Evolutionary conservation across 2,329 filamentous ascomycete species (phyloP), one percentile per base, ranked within the genome.

Genomic region (Samsoniella hepiali): DNA sequence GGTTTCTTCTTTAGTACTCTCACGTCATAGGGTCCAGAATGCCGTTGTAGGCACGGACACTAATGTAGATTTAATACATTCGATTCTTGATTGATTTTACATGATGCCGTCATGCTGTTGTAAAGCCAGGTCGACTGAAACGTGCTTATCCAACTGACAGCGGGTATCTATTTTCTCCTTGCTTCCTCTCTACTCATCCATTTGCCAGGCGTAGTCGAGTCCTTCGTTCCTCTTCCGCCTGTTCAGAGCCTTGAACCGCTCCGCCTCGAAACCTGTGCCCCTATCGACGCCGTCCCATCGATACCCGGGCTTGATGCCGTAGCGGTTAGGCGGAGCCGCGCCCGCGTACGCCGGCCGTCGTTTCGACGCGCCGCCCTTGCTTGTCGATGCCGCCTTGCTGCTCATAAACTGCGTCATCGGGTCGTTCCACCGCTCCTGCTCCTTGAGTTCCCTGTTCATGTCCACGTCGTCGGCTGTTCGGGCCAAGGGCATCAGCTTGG

Each of bases 281-380:
- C 95, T 83, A 80, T 99, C 95, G 22, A 99, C 95, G 6, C 96
- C 95, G 80, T 99, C 95, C 95, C 95, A 99, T 67, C 91, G 82
- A 78, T 96, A 92, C 0, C 95, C 96, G 0, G 95, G 95, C 65
- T 89, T 83, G 66, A 99, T 98, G 1, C 91, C 91, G 78, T 98
- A 98, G 27, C 95, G 84, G 81, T 99, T 99, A 51, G 95, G 95
- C 71, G 91, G 84, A 63, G 90, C 91, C 0, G 88, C 84, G 0
- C 94, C 95, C 65, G 87, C 79, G 74, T 98, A 99, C 5, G 90
- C 74, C 4, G 89, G 91, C 67, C 84, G 86, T 15, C 77, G 74
- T 63, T 76, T 79, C 10, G 73, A 70, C 49, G 68, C 76, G 58
- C 70, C 73, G 58, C 70, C 73, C n/a, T 63, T 70, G 55, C 66